Conservation (phyloP, 352 stramenopile genomes). For the Globisporangium acanthophoron region DNA sequence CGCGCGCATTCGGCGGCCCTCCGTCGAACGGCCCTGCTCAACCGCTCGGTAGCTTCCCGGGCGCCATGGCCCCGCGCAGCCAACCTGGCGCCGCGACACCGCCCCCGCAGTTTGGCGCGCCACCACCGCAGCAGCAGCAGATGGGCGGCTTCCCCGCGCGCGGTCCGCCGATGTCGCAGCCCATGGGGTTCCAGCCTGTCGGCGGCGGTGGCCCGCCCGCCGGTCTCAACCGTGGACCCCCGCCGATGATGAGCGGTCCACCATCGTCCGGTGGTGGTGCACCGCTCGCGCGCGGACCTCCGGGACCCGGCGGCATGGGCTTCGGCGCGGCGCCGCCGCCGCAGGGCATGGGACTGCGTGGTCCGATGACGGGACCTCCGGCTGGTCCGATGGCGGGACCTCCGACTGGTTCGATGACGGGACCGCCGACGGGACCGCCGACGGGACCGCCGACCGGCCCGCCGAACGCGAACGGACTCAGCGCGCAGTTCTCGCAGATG, state of each 20-base stretch:
- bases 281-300: constrained; percentile 14
- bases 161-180: constrained; percentile 17
- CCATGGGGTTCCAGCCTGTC: constrained; percentile 11
- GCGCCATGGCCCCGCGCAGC: constrained; percentile 12
- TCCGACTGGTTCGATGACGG: constrained; percentile 10
- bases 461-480: constrained; percentile 29
- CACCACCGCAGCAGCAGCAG: constrained; percentile 7
- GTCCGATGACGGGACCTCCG: constrained; percentile 10
- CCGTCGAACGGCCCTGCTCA: constrained; percentile 18
- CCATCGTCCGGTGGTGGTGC: constrained; percentile 7
- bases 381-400: constrained; percentile 7
- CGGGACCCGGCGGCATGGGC: constrained; percentile 12
- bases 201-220: background rate
- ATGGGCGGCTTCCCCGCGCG: constrained; percentile 11
- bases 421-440: constrained; percentile 5
- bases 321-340: constrained; percentile 6
- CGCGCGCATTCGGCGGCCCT: constrained; percentile 13
- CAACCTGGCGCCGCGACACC: constrained; percentile 10
- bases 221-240: constrained; percentile 11
- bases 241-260: constrained; percentile 27
- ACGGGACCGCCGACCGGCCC: constrained; percentile 9
- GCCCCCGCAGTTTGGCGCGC: constrained; percentile 14
- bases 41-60: constrained; percentile 12
- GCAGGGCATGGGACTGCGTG: constrained; percentile 14
- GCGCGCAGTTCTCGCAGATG: constrained; percentile 65